phyloP scores from a whole-genome alignment of 1,284 basidiomycete genomes.

The Ustilago nuda region DNA sequence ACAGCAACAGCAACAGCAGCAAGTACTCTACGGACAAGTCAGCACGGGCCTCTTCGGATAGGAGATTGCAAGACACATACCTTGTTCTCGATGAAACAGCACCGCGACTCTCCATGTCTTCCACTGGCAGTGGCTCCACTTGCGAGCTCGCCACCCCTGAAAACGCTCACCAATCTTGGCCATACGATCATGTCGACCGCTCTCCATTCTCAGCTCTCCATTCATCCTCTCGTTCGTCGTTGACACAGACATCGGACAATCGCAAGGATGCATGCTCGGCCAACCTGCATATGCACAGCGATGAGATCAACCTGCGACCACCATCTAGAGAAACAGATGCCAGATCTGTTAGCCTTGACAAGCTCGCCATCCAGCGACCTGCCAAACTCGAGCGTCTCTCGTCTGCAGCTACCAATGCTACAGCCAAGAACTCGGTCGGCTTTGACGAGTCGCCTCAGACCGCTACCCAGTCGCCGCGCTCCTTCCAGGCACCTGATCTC shows the following conservation, averaged over 20 bases:
- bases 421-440: slow-evolving; percentile 23
- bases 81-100: slow-evolving; percentile 21
- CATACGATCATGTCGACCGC: slow-evolving; percentile 16
- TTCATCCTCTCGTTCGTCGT: slow-evolving; percentile 3
- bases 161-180: slow-evolving; percentile 33
- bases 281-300: slow-evolving; percentile 2
- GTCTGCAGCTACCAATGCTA: slow-evolving; percentile 38
- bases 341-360: slow-evolving; percentile 14
- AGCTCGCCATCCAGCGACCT: slow-evolving; percentile 36
- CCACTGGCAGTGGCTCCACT: slow-evolving; percentile 41
- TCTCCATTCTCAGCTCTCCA: slow-evolving; percentile 25
- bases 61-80: slow-evolving; percentile 4
- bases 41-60: neutral
- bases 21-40: neutral
- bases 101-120: slow-evolving; percentile 56
- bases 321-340: slow-evolving; percentile 16
- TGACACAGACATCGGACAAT: neutral
- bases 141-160: slow-evolving; percentile 55
- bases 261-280: neutral
- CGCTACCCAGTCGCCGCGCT: slow-evolving; percentile 23
- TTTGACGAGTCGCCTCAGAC: slow-evolving; percentile 29
- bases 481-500: slow-evolving; percentile 11
- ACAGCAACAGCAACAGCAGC: neutral
- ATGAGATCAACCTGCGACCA: slow-evolving; percentile 9
- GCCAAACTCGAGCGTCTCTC: slow-evolving; percentile 41